Base-by-base conservation (phyloP, 2,329 filamentous ascomycete genomes). In the Coniochaeta sp. region DNA sequence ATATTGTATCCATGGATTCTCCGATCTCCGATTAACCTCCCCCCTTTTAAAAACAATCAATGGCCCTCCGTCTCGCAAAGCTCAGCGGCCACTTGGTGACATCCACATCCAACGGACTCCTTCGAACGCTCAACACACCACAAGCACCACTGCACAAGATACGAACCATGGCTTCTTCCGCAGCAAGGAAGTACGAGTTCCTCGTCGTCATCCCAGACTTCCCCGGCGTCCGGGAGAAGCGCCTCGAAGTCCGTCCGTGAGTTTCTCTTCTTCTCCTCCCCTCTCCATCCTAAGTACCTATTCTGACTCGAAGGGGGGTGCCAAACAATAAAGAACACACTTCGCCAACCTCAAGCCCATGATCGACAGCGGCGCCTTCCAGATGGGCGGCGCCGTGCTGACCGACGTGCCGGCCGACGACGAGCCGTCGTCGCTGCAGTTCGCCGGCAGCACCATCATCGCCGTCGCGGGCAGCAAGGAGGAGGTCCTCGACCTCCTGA, bases 401-500 rank as follows among this genome's bases (percentile, higher is more conserved):
- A 81, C 89, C 47, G 80, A 84, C 9, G 79, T 89, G 38, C 88
- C 89, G 36, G 78, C 82, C 6, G 83, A 88, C 61, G 80, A 88
- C 26, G 75, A 82, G 58, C 72, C 79, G 10, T 74, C 76, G 4
- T 82, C 81, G 22, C 82, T 85, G 50, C 85, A 89, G 70, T 91
- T 95, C 75, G 84, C 85, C 64, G 91, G 91, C 47, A 91, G 88
- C 71, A 84, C 86, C 19, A 76, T 95, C 68, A 78, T 96, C 30
- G 77, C 84, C 42, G 73, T 83, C 32, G 91, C 89, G 8, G 81
- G 84, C 63, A 86, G 81, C 9, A 85, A 82, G 67, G 88, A 92
- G 64, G 88, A 91, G 71, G 84, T 90, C 2, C 71, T 88, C 44
- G 81, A 88, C 66, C 69, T 82, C 58, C 71, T 96, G 55, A 83